Conservation (phyloP, 768 basidiomycete genomes). For the Boletus barrowsii region DNA sequence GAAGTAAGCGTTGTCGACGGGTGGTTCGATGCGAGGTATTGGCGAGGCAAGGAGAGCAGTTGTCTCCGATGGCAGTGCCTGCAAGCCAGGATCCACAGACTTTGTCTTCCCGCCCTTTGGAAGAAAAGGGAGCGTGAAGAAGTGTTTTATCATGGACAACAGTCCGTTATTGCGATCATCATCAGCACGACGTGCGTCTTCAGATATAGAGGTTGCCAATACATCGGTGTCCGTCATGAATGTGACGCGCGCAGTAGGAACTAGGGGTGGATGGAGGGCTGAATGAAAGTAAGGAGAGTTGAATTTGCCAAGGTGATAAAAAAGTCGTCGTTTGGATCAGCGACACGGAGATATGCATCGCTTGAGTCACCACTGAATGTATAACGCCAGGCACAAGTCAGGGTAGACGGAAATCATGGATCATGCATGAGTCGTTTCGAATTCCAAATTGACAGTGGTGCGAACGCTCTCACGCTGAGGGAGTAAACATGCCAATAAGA, state of each 20-base stretch:
- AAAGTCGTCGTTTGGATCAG: no score
- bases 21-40: slow-evolving; percentile 45
- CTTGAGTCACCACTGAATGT: no score
- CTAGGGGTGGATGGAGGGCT: neutral
- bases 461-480: no score
- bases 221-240: no score
- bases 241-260: no score
- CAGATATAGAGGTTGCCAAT: slow-evolving; percentile 32
- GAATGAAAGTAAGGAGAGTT: neutral
- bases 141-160: neutral
- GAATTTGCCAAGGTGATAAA: no score
- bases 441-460: no score
- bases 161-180: neutral
- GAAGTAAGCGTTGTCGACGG: slow-evolving; percentile 30
- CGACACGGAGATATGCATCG: no score
- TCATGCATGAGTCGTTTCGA: no score
- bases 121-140: neutral
- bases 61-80: slow-evolving; percentile 37
- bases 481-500: no score
- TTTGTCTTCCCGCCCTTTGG: neutral
- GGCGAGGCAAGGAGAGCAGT: slow-evolving; percentile 56
- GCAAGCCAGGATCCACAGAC: neutral
- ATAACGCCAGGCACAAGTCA: no score
- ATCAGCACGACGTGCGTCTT: slow-evolving; percentile 7
- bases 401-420: no score